Evolutionary conservation across 2,329 filamentous ascomycete species (phyloP).

Genomic region (Conoideocrella luteorostrata): DNA sequence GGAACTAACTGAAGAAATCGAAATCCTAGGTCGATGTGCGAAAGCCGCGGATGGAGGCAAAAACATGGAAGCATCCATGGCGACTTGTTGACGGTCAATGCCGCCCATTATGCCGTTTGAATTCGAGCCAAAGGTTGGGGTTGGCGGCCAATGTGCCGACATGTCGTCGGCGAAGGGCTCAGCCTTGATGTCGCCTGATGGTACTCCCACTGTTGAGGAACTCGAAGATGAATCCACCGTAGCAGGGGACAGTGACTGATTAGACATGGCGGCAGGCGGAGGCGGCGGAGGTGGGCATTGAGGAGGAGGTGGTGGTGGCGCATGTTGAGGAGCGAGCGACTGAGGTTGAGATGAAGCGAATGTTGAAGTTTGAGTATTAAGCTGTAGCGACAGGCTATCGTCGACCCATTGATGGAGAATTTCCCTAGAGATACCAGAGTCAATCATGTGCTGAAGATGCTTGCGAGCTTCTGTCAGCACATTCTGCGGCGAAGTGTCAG

Average conservation of each 20-base stretch:
- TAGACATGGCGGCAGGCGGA: conserved; percentile 16
- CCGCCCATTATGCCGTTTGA: conserved; percentile 6
- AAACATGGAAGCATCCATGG: conserved; percentile 23
- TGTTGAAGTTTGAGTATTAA: conserved; percentile 14
- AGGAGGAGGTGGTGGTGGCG: conserved; percentile 23
- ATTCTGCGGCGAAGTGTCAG: conserved; percentile 33
- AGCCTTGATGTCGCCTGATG: conserved; percentile 22
- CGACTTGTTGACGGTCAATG: conserved; percentile 5
- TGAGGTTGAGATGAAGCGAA: conserved; percentile 12
- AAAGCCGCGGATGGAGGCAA: conserved; percentile 30
- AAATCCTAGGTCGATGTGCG: conserved; percentile 36
- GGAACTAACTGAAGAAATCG: conserved; percentile 44
- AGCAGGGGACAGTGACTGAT: conserved; percentile 13
- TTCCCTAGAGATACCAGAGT: conserved; percentile 38
- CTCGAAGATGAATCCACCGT: conserved; percentile 11
- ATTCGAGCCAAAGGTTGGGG: conserved; percentile 8
- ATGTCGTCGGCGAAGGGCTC: conserved; percentile 23
- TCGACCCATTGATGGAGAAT: conserved; percentile 35
- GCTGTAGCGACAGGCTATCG: conserved; percentile 28
- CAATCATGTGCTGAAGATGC: conserved; percentile 39
- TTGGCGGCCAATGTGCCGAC: conserved; percentile 16
- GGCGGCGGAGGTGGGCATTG: conserved; percentile 27
- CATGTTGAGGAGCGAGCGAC: conserved; percentile 17
- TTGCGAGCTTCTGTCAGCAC: conserved; percentile 38
- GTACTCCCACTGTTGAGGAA: conserved; percentile 14